Conservation (phyloP, 495 filamentous ascomycete species). For the Elaphomyces granulatus region DNA sequence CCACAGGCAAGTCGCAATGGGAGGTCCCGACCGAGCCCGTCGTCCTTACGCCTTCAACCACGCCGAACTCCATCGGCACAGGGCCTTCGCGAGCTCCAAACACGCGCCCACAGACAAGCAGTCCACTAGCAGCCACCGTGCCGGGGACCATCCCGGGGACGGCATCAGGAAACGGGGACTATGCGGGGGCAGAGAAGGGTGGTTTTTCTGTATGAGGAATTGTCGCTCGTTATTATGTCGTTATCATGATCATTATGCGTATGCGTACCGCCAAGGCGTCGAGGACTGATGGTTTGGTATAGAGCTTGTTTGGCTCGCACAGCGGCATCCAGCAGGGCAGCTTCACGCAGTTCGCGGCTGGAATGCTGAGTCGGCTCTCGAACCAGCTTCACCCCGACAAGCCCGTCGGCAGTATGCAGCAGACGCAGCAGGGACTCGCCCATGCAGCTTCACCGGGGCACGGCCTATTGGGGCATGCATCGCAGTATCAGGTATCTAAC, state of each 20-base stretch:
- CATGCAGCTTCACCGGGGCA: not conserved
- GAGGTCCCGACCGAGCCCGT: slow-evolving; percentile 55
- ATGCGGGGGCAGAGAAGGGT: slow-evolving; percentile 10
- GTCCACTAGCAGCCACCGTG: slow-evolving; percentile 5
- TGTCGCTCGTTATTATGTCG: slow-evolving; percentile 5
- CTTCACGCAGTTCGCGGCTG: slow-evolving; percentile 7
- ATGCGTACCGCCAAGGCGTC: too few relatives aligned
- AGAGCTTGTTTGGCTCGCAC: slow-evolving; percentile 17
- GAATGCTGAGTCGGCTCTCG: slow-evolving; percentile 10
- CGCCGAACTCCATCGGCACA: slow-evolving; percentile 18
- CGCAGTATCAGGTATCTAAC: slow-evolving; percentile 4
- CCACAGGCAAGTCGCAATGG: slow-evolving; percentile 65
- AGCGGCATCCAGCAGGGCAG: slow-evolving; percentile 8
- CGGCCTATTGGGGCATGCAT: not conserved
- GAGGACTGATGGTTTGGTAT: slow-evolving; percentile 18
- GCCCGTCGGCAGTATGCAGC: not conserved
- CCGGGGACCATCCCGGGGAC: slow-evolving; percentile 6
- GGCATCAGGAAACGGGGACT: slow-evolving; percentile 9
- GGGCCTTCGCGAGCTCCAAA: slow-evolving; percentile 19
- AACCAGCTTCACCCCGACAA: slow-evolving; percentile 7
- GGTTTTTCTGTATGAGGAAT: slow-evolving; percentile 20
- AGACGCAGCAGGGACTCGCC: not conserved
- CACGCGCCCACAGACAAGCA: slow-evolving; percentile 10
- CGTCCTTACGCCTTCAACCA: slow-evolving; percentile 25
- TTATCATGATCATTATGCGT: too few relatives aligned